Conservation (phyloP, 2,329 filamentous ascomycete genomes). For the Tolypocladium nubicola region DNA sequence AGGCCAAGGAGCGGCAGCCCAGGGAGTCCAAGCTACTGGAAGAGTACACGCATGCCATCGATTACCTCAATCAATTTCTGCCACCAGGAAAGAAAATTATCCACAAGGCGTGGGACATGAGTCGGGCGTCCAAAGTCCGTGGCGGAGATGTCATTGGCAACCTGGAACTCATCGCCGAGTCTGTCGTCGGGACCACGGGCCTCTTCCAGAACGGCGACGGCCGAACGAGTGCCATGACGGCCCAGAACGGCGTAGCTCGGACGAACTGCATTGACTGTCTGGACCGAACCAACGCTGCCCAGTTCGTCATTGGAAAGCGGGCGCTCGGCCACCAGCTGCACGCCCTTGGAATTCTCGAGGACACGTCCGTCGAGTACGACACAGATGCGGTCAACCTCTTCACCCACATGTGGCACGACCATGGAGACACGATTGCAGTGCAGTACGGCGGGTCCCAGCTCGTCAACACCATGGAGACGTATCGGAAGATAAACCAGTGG, state of each 20-base stretch:
- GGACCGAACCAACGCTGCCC: conserved; percentile 92
- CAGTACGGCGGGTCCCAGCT: conserved; percentile 96
- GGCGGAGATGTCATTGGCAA: conserved; percentile 92
- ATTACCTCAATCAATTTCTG: conserved; percentile 90
- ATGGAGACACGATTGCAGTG: conserved; percentile 94
- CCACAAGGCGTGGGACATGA: conserved; percentile 98
- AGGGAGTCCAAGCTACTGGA: conserved; percentile 83
- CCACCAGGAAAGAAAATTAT: conserved; percentile 76
- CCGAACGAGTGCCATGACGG: conserved; percentile 46
- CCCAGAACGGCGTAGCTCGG: conserved; percentile 86
- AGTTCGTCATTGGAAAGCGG: conserved; percentile 94
- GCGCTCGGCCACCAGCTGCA: conserved; percentile 88
- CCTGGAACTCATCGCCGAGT: conserved; percentile 79
- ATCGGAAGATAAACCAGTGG: conserved; percentile 98
- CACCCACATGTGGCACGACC: conserved; percentile 96
- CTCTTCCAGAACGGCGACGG: conserved; percentile 92
- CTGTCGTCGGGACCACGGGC: conserved; percentile 73
- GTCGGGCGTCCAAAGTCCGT: conserved; percentile 79
- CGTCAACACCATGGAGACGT: conserved; percentile 98
- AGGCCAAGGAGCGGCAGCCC: conserved; percentile 76
- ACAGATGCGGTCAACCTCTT: conserved; percentile 94
- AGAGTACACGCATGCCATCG: conserved; percentile 79
- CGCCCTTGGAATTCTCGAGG: conserved; percentile 75
- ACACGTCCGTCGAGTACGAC: conserved; percentile 77
- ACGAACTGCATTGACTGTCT: conserved; percentile 98